A percentile compares a stretch with the other conserved stretches of the same genome.
phyloP scores from a whole-genome alignment of 2,329 filamentous ascomycete genomes.

The Arthrobotrys entomopaga region DNA sequence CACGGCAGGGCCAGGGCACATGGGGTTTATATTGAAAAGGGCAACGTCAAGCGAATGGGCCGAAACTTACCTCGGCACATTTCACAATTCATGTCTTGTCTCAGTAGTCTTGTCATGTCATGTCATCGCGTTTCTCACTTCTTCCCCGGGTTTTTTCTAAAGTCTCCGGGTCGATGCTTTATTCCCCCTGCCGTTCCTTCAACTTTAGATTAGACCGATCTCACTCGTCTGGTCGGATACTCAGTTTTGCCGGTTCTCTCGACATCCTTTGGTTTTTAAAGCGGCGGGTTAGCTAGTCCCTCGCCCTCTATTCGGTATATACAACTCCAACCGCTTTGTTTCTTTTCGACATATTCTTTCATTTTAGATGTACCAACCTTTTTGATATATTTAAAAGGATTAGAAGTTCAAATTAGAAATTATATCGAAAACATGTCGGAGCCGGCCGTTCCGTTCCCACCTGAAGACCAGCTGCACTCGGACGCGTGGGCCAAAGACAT shows the following conservation, averaged over 20 bases:
- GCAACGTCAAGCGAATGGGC: slow-evolving; percentile 11
- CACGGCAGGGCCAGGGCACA: slow-evolving; percentile 17
- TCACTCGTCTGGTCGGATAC: background rate
- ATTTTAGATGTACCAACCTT: background rate
- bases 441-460: slow-evolving; percentile 40
- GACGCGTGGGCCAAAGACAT: slow-evolving; percentile 57
- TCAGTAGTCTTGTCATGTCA: background rate
- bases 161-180: background rate
- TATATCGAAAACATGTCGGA: slow-evolving; percentile 26
- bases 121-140: background rate
- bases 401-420: background rate
- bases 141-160: slow-evolving; percentile 19
- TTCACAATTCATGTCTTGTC: no score
- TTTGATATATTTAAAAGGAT: background rate
- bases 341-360: background rate
- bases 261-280: background rate
- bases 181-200: slow-evolving; percentile 43
- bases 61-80: slow-evolving; percentile 48
- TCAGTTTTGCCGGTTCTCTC: slow-evolving; percentile 20
- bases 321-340: background rate
- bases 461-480: slow-evolving; percentile 54
- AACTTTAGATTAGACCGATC: slow-evolving; percentile 9
- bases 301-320: background rate
- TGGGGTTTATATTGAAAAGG: background rate
- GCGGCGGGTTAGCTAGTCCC: slow-evolving; percentile 20